Evolutionary conservation across 768 basidiomycete species (phyloP), one percentile per base, ranked within the genome.

Genomic region (Clitopilus passeckerianus): DNA sequence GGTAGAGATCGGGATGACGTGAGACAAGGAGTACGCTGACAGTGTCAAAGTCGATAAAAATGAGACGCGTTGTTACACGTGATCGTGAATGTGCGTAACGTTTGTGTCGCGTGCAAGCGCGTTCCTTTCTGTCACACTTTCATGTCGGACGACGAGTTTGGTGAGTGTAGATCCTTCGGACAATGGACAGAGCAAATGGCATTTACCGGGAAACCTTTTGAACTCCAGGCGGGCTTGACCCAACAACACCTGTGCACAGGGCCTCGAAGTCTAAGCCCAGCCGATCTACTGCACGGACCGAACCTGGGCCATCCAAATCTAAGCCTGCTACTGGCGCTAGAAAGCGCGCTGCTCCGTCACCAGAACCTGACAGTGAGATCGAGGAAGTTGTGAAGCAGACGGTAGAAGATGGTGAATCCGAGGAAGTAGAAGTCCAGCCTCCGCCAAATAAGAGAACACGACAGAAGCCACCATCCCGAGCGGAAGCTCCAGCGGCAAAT

Each of bases 261-360:
- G 52, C 34, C 6, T 64, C 61, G 46, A 61, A 60, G 18, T 10
- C 60, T 44, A 59, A 63, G 34, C 34, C 24, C 41, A 35, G 50
- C 14, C 62, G 61, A 60, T 53, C 61, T 8, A 58, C 43, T 15
- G 64, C 59, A 53, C 61, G 61, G 34, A 56, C 59, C 5, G 61
- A 67, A 34, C 60, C 62, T 50, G 65, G 63, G 15, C 61, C 66
- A 27, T 65, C 64, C 35, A 50, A 50, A 18, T 53, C 64, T 52
- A 68, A 68, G 50, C 61, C 63, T 30, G 57, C 60, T 35, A 30
- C 27, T 30, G 27, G 27, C 7, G 35, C 23, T 33, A 33, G 59
- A 14, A 63, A 62, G 27, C 59, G 61, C 18, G 53, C 58, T 20
- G 18, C 34, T 6, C 33, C 59, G 15, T 15, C 57, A 43, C 57